Evolutionary conservation across 2,329 filamentous ascomycete species (phyloP), one percentile per base, ranked within the genome.

Genomic region (Neoascochyta sp.): DNA sequence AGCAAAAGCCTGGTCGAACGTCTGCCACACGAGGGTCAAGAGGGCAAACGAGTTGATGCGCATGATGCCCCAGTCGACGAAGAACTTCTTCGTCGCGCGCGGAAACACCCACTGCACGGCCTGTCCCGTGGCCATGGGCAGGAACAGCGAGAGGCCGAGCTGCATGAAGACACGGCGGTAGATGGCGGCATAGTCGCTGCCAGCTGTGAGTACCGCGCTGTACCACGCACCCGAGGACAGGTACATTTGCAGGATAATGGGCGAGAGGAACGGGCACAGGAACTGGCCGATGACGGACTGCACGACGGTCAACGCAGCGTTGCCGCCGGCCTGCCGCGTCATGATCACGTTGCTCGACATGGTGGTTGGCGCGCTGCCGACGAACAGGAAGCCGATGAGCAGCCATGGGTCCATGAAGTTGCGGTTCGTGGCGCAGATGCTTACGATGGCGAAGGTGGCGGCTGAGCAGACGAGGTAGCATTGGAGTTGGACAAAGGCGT

Each of bases 341-440:
- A 86, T 85, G 22, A 86, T 78, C 6, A 84, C 78, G 54, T 86
- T 86, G 24, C 78, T 83, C 6, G 79, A 75, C 47, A 86, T 82
- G 0, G 82, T 86, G 0, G 82, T 86, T 1, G 82, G 81, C 4
- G 83, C 75, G 50, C 76, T 81, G n/a, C 77, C 73, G 2, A 78
- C 70, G 21, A 82, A 75, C 3, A 85, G 70, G 55, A 85, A 76
- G 7, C 83, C 82, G 3, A 83, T 73, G 16, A 86, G 63, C 22
- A 86, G 69, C 34, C 78, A 76, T 0, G 75, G 68, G 32, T 83
- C 78, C 50, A 85, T 79, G 13, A 71, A 72, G 2, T 54, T 41
- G 14, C 62, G 65, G 17, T 68, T 66, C 4, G 63, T 70, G 6
- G 73, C 63, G 29, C 71, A 70, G 1, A 74, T 61, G 25, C 74